Evolutionary conservation across 2,329 filamentous ascomycete species (phyloP).

Genomic region (Fonsecaea nubica): DNA sequence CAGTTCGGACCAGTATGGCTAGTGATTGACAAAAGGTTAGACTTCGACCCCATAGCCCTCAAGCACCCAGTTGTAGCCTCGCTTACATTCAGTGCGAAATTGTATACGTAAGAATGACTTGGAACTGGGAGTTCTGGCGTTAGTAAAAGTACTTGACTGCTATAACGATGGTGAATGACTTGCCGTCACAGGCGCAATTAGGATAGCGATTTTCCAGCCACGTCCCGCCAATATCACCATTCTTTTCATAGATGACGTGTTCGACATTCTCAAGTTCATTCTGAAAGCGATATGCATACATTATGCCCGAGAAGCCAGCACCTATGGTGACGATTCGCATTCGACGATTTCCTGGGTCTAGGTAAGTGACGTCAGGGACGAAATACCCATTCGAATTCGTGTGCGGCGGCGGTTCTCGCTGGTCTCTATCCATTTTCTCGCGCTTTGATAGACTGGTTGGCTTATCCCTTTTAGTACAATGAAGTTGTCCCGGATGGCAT

Average conservation of each 20-base stretch:
- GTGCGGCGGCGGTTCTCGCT: too few relatives aligned
- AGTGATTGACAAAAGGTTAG: not conserved
- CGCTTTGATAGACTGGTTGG: too few relatives aligned
- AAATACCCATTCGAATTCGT: too few relatives aligned
- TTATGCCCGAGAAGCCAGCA: conserved; percentile 55
- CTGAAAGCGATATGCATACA: conserved; percentile 58
- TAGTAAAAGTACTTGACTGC: too few relatives aligned
- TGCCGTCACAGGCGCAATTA: not conserved
- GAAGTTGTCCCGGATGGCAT: too few relatives aligned
- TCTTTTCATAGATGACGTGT: conserved; percentile 50
- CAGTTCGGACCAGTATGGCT: conserved; percentile 51
- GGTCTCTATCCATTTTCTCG: too few relatives aligned
- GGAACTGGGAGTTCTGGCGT: conserved; percentile 44
- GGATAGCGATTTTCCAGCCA: conserved; percentile 50
- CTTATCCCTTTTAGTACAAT: too few relatives aligned
- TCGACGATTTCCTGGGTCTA: conserved; percentile 41
- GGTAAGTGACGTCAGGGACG: not conserved
- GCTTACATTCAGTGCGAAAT: conserved; percentile 48
- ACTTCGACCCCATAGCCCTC: not conserved
- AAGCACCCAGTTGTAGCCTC: conserved; percentile 30
- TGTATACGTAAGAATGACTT: conserved; percentile 52
- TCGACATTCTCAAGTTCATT: conserved; percentile 42
- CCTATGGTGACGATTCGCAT: conserved; percentile 56
- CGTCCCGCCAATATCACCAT: conserved; percentile 43
- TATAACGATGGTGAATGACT: conserved; percentile 36